Evolutionary conservation across 108 stramenopile species (phyloP), one percentile per base, ranked within the genome.

Genomic region (Pseudonitzschia multistriata): DNA sequence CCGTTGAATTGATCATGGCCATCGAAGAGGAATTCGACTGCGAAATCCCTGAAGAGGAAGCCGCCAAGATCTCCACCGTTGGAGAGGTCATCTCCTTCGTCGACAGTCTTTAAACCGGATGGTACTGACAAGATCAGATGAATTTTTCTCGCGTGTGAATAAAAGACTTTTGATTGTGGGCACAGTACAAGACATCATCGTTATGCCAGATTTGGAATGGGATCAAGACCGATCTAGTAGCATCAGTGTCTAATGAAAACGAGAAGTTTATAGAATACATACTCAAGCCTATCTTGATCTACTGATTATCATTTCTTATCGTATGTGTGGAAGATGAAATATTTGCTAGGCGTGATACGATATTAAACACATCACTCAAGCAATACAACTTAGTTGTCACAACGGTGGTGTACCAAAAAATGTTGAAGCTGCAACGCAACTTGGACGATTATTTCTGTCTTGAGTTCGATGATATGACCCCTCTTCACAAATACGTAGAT

Each of bases 21-120:
- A 83, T 98, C 63, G 98, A 98, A 74, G 98, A 98, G 67, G 96
- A 97, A 80, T 98, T 97, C 82, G 89, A 91, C 70, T 87, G 93
- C 62, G 96, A 97, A 71, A 98, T 98, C 81, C 96, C 96, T 27
- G 98, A 98, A 82, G 94, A 94, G 29, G 92, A 97, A 71, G 96
- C 96, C 68, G 95, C 93, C 81, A 78, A 78, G 66, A 98, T 98
- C 71, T 71, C 87, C 65, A 93, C 92, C 62, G 91, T 96, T 48
- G 78, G 79, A 52, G 96, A 96, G 47, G 98, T 93, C 53, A 88
- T 97, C 62, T 81, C 82, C 66, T 97, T 91, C 77, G 87, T 98
- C 64, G 65, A 66, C 27, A 77, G 79, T 55, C 79, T 83, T 56
- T 77, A 83, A 83, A 48, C 31, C 13, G 40, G 7, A 10, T 42